Evolutionary conservation across 2,329 filamentous ascomycete genomes (phyloP), one percentile per base, ranked within the genome.

Genomic region (Polychaeton citri): DNA sequence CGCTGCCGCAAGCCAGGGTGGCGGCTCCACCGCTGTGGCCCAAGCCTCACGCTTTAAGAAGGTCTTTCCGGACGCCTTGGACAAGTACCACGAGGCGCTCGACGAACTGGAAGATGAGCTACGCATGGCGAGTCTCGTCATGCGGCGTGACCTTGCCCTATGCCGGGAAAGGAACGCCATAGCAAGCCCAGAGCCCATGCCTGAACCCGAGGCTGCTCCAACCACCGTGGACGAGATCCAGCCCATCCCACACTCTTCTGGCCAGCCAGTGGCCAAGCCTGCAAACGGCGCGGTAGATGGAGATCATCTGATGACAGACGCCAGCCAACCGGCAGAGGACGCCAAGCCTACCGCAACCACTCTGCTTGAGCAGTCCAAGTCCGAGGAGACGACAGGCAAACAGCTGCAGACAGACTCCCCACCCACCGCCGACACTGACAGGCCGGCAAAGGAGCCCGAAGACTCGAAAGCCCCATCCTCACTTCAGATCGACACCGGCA

Each of bases 31-130:
- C 3, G 39, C 50, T 43, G 54, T 49, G 34, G 52, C 51, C 3
- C 50, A 53, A 35, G 45, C 51, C 19, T 38, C 43, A n/a, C 48
- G 60, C 41, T 54, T 62, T 34, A 55, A 53, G 37, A 44, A 52
- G 19, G 40, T 49, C 10, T 42, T 70, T 10, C 60, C 64, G 2
- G 49, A 47, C 12, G 62, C 63, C 19, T 52, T 57, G 12, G 53
- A 56, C 21, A 53, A 59, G 43, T 71, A 66, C 41, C 64, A 71
- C 44, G 58, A 65, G 32, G 61, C 63, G n/a, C 60, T 71, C n/a
- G 66, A 71, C 49, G 55, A 63, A 38, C 55, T 71, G 10, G 66
- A 69, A 44, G 55, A 57, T 31, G 60, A 69, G 36, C 48, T 70
- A 28, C 49, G 52, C 43, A 33, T 46, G 12, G 54, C 55, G 10